phyloP scores from a whole-genome alignment of 345 rosid genomes.

The Acer saccharum region DNA sequence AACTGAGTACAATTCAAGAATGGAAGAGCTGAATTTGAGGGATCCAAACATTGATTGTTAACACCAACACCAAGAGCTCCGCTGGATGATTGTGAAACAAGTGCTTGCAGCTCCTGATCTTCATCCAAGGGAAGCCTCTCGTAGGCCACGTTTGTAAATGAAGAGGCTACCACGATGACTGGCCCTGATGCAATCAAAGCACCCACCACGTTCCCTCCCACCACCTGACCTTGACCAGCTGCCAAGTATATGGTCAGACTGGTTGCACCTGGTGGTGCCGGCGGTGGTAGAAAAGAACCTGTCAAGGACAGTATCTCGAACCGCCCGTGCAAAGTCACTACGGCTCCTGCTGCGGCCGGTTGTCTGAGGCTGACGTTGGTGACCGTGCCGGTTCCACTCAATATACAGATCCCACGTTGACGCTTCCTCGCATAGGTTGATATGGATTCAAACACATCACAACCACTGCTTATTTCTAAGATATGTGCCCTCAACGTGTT shows the following conservation, averaged over 20 bases:
- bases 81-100: constrained; percentile 18
- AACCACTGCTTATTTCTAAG: constrained; percentile 44
- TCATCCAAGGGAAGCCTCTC: constrained; percentile 53
- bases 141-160: constrained; percentile 50
- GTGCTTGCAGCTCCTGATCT: constrained; percentile 34
- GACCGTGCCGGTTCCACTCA: constrained; percentile 51
- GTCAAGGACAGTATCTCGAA: constrained; percentile 54
- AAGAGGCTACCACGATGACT: constrained; percentile 48
- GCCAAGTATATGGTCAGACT: constrained; percentile 46
- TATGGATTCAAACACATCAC: constrained; percentile 49
- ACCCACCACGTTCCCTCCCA: constrained; percentile 55
- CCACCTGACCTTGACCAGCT: constrained; percentile 56
- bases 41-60: constrained; percentile 33
- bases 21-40: constrained; percentile 26
- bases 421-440: constrained; percentile 42
- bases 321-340: constrained; percentile 47
- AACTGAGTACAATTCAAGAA: constrained; percentile 46
- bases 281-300: constrained; percentile 53
- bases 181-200: constrained; percentile 54
- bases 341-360: constrained; percentile 41
- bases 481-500: constrained; percentile 51
- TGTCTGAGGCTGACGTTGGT: constrained; percentile 55
- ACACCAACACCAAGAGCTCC: constrained; percentile 17
- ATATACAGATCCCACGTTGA: constrained; percentile 49
- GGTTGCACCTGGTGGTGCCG: constrained; percentile 58